Evolutionary conservation across 306 rosid genomes (phyloP).

Genomic region (Adenanthera pavonina): DNA sequence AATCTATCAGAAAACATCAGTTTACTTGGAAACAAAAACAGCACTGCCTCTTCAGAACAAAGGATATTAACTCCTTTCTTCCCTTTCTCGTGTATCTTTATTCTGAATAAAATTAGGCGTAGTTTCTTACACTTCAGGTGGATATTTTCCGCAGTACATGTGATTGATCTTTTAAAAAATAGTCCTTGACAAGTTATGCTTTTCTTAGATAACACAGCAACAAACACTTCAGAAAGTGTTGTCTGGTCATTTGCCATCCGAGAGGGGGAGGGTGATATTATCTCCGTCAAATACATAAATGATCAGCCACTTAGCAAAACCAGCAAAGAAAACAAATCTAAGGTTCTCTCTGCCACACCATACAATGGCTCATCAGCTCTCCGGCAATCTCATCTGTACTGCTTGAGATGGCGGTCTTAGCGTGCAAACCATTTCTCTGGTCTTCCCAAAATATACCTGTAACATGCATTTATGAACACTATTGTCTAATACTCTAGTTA

Average conservation of each 20-base stretch:
- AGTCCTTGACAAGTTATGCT: too few species aligned
- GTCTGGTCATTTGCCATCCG: background rate
- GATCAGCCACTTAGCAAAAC: constrained; percentile 30
- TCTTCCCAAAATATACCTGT: constrained; percentile 95
- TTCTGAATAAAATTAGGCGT: background rate
- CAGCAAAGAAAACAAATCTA: constrained; percentile 23
- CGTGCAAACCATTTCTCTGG: constrained; percentile 99
- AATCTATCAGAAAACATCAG: background rate
- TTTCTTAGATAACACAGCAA: too few species aligned
- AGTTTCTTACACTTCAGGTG: background rate
- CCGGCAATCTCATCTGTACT: constrained; percentile 54
- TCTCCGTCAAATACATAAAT: constrained; percentile 38
- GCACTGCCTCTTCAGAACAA: background rate
- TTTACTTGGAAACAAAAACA: background rate
- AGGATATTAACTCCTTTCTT: background rate
- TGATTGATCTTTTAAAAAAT: too few species aligned
- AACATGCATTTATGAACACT: constrained; percentile 6
- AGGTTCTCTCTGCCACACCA: constrained; percentile 21
- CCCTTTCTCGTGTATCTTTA: background rate
- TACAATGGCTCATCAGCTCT: constrained; percentile 47
- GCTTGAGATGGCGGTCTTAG: constrained; percentile 86
- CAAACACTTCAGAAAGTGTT: background rate
- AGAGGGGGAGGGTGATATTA: constrained; percentile 17
- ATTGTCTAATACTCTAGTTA: too few species aligned
- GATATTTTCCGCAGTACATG: background rate